Base-by-base conservation (phyloP, 140 eudicot genomes). In the Ambrosia hybrid region DNA sequence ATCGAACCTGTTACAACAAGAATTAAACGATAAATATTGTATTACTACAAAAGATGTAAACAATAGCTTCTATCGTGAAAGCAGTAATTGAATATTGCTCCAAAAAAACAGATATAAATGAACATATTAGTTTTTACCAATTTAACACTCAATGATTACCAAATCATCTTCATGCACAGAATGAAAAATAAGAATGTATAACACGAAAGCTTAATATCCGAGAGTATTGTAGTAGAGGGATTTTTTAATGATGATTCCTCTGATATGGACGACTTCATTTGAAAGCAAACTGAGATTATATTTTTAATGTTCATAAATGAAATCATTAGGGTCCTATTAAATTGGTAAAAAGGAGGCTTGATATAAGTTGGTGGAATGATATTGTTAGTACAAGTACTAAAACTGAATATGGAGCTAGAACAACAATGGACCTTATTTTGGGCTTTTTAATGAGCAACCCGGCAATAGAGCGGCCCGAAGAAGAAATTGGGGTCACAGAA, bases 1-100 rank as follows among this genome's bases (percentile, higher is more conserved):
- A 94, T 6, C 99, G 96, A 12, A 94, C 99, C 98, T 93, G 95
- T 73, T 39, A 51, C 51, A 71, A 70, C 33, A 68, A 9, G 48
- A 61, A 39, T 9, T 58, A 76, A 63, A 37, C 17, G 37, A 53
- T 65, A 37, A 39, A 65, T 65, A 30, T 30, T 30, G 34, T 30
- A 30, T 1, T 30, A 30, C 34, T 30, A 30, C 34, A 30, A 30
- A 30, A 21, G 34, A 30, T 30, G 34, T 30, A 30, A 30, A 21
- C 34, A 30, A 30, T 30, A 30, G 34, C 34, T 30, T 30, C 34
- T 30, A 30, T 30, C 34, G 34, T 30, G 34, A 30, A 30, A 30
- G 34, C 34, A 30, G 34, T 30, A 30, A 30, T 30, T 30, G 34
- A 30, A 30, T 30, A 30, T 30, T 30, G 34, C 34, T 30, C 34